phyloP scores from a whole-genome alignment of 257 asterid species.

The Knoxia roxburghii region DNA sequence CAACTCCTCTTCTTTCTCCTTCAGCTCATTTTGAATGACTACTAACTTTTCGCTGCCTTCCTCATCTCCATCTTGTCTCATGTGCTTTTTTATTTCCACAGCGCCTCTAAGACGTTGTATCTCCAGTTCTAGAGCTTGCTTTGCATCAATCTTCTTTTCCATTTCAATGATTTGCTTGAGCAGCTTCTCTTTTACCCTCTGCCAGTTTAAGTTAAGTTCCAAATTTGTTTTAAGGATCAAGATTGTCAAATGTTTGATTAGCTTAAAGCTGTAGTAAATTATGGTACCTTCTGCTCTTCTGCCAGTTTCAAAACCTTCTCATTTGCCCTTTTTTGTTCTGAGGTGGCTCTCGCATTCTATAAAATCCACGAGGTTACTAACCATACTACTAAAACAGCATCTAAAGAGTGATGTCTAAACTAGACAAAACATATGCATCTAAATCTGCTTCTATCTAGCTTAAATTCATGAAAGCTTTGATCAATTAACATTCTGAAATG shows the following conservation, averaged over 20 bases:
- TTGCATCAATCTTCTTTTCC: slow-evolving; percentile 59
- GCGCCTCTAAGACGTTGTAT: slow-evolving; percentile 54
- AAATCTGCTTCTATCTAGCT: neutral
- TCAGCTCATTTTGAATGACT: slow-evolving; percentile 43
- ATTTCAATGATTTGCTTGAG: slow-evolving; percentile 52
- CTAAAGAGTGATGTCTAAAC: neutral
- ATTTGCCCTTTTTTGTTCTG: slow-evolving; percentile 59
- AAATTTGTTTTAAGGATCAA: neutral
- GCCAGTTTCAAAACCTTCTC: slow-evolving; percentile 54
- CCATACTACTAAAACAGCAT: neutral
- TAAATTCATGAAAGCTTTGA: neutral
- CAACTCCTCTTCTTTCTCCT: slow-evolving; percentile 55
- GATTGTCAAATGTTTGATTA: slow-evolving; percentile 2
- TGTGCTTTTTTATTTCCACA: slow-evolving; percentile 47
- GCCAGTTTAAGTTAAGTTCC: no score
- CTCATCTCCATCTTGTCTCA: slow-evolving; percentile 51
- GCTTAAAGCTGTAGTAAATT: no score
- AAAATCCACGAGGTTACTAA: neutral
- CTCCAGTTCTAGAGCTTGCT: slow-evolving; percentile 61
- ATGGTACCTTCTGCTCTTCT: slow-evolving; percentile 60
- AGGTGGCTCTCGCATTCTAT: slow-evolving; percentile 70
- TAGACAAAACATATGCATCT: neutral
- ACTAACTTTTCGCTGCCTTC: slow-evolving; percentile 41
- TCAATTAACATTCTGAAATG: neutral
- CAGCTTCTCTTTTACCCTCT: slow-evolving; percentile 58